Conservation (phyloP, 78 protist genomes). For the Creolimax fragrantissima region DNA sequence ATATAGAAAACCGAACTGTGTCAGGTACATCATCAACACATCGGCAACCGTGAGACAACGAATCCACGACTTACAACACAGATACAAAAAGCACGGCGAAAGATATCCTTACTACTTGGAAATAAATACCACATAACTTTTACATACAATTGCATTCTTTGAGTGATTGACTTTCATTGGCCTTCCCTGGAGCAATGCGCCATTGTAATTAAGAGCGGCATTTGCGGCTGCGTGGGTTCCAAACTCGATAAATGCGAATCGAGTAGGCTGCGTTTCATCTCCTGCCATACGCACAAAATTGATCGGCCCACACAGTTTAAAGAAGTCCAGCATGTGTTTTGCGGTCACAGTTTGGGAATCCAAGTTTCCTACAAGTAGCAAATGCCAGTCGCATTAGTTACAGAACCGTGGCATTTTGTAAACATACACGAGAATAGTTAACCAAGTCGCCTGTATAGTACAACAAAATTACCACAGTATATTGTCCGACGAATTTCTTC, state of each 20-base stretch:
- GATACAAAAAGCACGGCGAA: too few relatives aligned
- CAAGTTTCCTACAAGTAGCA: neutral
- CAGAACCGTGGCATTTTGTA: neutral
- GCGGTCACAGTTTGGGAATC: neutral
- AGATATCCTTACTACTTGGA: too few relatives aligned
- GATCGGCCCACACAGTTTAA: neutral
- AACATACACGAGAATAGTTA: too few relatives aligned
- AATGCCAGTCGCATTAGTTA: neutral
- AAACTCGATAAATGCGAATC: neutral
- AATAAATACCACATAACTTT: too few relatives aligned
- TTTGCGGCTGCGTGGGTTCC: neutral
- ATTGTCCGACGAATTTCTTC: neutral
- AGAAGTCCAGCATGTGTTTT: neutral
- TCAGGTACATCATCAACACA: too few relatives aligned
- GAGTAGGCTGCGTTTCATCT: neutral
- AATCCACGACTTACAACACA: too few relatives aligned
- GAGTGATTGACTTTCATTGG: neutral
- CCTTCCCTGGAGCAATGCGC: neutral
- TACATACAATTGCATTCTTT: neutral
- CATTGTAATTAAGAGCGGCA: neutral
- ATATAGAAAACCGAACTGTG: too few relatives aligned
- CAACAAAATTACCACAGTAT: neutral
- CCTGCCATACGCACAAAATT: conserved; percentile 10
- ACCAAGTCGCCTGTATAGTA: neutral
- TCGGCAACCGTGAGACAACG: too few relatives aligned